Evolutionary conservation across 495 filamentous ascomycete genomes (phyloP).

Genomic region (Poronia punctata): DNA sequence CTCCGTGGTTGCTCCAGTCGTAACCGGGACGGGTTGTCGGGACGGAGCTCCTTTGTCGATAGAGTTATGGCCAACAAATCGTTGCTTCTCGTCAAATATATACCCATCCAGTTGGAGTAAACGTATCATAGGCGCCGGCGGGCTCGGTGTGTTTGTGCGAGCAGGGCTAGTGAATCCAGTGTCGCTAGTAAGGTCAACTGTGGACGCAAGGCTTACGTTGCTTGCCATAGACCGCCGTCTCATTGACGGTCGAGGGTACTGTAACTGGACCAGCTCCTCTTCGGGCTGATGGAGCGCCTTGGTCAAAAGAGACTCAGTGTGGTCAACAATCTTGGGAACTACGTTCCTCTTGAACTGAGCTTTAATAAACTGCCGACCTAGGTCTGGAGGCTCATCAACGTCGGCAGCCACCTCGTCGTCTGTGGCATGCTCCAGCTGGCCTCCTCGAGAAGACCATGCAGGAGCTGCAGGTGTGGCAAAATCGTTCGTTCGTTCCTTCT

Average conservation of each 20-base stretch:
- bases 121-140: slow-evolving; percentile 51
- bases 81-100: slow-evolving; percentile 18
- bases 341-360: slow-evolving; percentile 36
- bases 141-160: slow-evolving; percentile 82
- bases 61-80: slow-evolving; percentile 10
- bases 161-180: slow-evolving; percentile 86
- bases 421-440: slow-evolving; percentile 35
- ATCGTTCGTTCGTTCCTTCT: slow-evolving; percentile 32
- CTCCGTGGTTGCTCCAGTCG: slow-evolving; percentile 9
- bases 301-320: slow-evolving; percentile 71
- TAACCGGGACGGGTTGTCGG: slow-evolving; percentile 2
- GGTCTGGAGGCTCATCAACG: slow-evolving; percentile 30
- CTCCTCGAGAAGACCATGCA: slow-evolving; percentile 35
- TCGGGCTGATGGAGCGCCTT: slow-evolving; percentile 66
- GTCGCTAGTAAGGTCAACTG: slow-evolving; percentile 83
- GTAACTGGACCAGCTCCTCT: slow-evolving; percentile 27
- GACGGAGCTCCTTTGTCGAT: slow-evolving; percentile 2
- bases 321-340: slow-evolving; percentile 38
- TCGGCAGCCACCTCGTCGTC: slow-evolving; percentile 34
- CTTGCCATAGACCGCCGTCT: slow-evolving; percentile 66
- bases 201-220: slow-evolving; percentile 70
- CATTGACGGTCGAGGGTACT: slow-evolving; percentile 13
- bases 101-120: slow-evolving; percentile 15
- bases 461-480: slow-evolving; percentile 33
- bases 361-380: slow-evolving; percentile 12